Evolutionary conservation across 2,329 filamentous ascomycete genomes (phyloP), one percentile per base, ranked within the genome.

Genomic region (Fusarium fujikuroi): DNA sequence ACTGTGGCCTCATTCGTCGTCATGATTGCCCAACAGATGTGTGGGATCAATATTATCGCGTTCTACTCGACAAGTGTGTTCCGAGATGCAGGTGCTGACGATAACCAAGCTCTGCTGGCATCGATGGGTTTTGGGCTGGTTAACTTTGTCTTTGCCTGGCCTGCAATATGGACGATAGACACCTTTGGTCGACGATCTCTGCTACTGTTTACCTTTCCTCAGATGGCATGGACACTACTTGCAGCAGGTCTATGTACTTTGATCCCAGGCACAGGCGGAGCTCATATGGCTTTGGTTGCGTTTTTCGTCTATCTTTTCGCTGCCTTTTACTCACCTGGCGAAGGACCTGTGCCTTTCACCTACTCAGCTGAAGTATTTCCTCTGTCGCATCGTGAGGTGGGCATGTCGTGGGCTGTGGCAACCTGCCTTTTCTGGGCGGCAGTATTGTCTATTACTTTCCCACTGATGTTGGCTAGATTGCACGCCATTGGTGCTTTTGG

Each of bases 11-110:
- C 93, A 2, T 93, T 91, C 72, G 90, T 90, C 3, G 93, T 95
- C 74, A 97, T 97, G 94, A 90, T 93, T 76, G 90, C 90, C 1
- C 91, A 93, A 80, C 91, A 93, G 80, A 91, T 92, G 87, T 92
- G 90, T 75, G 88, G 82, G 58, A 87, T 92, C 80, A 93, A 93
- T 78, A 92, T 94, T 63, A 92, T 94, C 62, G 91, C 92, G 2
- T 94, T 94, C 80, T 94, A 95, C 81, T 92, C 89, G 1, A 91
- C 90, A 0, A 91, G 90, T 9, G 84, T 91, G 21, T 91, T 91
- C 76, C 75, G 80, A 37, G 80, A 91, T 2, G 87, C 91, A 5
- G 90, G 90, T 9, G 88, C 89, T 40, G 80, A 67, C 46, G 80
- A 85, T 3, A 87, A 87, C 52, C 82, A 87, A 39, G 90, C 92